phyloP scores from a whole-genome alignment of 176 grass and related monocot genomes.

The Pharus latifolius region DNA sequence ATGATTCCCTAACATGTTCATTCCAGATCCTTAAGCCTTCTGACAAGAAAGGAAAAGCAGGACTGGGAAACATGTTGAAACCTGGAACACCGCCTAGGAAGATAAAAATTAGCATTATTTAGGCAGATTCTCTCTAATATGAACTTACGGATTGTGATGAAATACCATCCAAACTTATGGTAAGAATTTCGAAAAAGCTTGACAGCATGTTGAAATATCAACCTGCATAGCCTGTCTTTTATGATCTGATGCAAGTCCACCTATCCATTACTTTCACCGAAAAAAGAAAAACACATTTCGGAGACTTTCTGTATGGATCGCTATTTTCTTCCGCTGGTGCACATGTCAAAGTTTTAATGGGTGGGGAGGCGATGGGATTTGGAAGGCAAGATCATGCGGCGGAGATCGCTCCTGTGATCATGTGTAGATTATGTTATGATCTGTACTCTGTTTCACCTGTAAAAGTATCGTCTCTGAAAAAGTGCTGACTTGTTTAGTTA shows the following conservation, averaged over 20 bases:
- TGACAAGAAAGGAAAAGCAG: constrained; percentile 68
- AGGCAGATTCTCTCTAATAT: neutral
- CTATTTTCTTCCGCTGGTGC: neutral
- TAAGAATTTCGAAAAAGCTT: neutral
- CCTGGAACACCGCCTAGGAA: constrained; percentile 58
- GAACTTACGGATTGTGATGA: constrained; percentile 12
- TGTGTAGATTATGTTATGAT: constrained; percentile 16
- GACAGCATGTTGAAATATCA: constrained; percentile 10
- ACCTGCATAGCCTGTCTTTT: neutral
- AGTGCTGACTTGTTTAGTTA: neutral
- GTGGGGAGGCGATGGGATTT: neutral
- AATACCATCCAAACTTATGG: constrained; percentile 12
- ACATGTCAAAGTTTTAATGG: constrained; percentile 2
- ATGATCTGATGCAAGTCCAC: neutral
- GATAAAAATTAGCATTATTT: constrained; percentile 45
- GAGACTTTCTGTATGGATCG: neutral
- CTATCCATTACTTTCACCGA: neutral
- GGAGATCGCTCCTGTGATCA: neutral
- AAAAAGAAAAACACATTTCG: neutral
- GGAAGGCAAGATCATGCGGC: neutral
- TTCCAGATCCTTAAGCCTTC: constrained; percentile 74
- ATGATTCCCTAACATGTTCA: constrained; percentile 60
- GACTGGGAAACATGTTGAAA: constrained; percentile 30
- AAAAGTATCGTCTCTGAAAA: constrained; percentile 9
- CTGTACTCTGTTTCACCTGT: constrained; percentile 16